These are phyloP conservation scores for Apostasia ramifera DNA, from an alignment of 106 monocot species.

Conservation along the genomic window DNA sequence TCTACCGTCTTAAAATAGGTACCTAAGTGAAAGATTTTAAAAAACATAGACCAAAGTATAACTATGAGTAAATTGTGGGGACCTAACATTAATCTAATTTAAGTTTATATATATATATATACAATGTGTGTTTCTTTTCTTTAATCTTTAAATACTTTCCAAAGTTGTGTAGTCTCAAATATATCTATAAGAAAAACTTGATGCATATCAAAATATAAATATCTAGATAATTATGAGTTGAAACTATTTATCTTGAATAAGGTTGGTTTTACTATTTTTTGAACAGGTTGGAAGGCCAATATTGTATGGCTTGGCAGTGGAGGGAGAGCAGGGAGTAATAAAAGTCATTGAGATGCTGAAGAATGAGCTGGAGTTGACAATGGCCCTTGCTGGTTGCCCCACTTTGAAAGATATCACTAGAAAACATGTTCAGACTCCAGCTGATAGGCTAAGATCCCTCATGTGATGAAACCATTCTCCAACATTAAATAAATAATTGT, in stretches of 20 bases:
- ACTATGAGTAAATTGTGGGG: too few species aligned
- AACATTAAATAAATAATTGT: too few species aligned
- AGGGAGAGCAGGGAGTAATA: constrained; percentile 51
- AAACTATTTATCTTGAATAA: too few species aligned
- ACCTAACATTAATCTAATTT: too few species aligned
- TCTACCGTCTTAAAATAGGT: too few species aligned
- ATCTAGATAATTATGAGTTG: neutral
- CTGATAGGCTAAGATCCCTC: constrained; percentile 37
- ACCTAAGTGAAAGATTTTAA: too few species aligned
- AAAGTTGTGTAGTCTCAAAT: neutral
- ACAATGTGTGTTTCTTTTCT: too few species aligned
- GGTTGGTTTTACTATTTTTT: neutral
- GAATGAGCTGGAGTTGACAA: constrained; percentile 53
- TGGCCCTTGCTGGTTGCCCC: constrained; percentile 58
- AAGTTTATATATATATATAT: too few species aligned
- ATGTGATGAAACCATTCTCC: constrained; percentile 14
- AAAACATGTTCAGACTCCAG: constrained; percentile 35
- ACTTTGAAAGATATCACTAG: constrained; percentile 51
- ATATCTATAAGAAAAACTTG: too few species aligned
- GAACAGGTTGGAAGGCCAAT: constrained; percentile 58
- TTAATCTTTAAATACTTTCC: neutral
- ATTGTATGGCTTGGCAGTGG: constrained; percentile 51
- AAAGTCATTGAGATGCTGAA: constrained; percentile 53
- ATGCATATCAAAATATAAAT: too few species aligned
- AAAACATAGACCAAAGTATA: too few species aligned